These are phyloP conservation scores for Ceratocystis huliohia DNA, from an alignment of 2,329 filamentous ascomycete species.

Conservation along the genomic window DNA sequence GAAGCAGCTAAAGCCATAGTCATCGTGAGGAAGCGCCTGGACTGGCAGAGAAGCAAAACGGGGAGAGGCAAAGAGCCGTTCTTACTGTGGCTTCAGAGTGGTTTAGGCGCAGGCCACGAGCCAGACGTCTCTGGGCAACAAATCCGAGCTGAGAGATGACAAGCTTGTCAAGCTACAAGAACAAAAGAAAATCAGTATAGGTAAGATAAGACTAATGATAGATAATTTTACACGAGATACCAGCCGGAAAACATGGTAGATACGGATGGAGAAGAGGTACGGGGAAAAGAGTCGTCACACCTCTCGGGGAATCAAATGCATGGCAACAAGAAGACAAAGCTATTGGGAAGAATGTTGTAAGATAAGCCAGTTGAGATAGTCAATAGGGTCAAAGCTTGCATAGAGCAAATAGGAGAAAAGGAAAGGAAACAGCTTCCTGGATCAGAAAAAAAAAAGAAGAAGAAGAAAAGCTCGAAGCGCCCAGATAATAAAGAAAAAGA, in stretches of 20 bases:
- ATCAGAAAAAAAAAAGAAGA: constrained; percentile 10
- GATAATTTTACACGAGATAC: background rate
- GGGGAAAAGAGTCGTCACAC: constrained; percentile 26
- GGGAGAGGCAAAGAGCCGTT: background rate
- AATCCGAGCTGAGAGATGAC: constrained; percentile 78
- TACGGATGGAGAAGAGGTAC: background rate
- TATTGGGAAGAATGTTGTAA: too few species aligned
- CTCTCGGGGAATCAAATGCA: constrained; percentile 40
- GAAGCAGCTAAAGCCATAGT: background rate
- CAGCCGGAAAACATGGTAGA: background rate
- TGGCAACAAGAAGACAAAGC: constrained; percentile 22
- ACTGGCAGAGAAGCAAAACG: background rate
- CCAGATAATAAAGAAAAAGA: background rate
- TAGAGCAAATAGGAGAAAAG: background rate
- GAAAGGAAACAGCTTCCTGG: background rate
- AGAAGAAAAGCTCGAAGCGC: background rate
- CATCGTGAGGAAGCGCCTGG: constrained; percentile 17
- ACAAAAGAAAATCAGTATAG: constrained; percentile 4
- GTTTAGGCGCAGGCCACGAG: constrained; percentile 77
- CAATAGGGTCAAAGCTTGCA: too few species aligned
- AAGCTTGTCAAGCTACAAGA: constrained; percentile 78
- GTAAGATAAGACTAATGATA: too few species aligned
- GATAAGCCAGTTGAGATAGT: too few species aligned
- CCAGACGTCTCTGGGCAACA: constrained; percentile 76
- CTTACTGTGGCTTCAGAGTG: constrained; percentile 73